These are phyloP conservation scores for Myriosclerotinia scirpicola DNA, from an alignment of 2,329 filamentous ascomycete genomes.

Conservation along the genomic window DNA sequence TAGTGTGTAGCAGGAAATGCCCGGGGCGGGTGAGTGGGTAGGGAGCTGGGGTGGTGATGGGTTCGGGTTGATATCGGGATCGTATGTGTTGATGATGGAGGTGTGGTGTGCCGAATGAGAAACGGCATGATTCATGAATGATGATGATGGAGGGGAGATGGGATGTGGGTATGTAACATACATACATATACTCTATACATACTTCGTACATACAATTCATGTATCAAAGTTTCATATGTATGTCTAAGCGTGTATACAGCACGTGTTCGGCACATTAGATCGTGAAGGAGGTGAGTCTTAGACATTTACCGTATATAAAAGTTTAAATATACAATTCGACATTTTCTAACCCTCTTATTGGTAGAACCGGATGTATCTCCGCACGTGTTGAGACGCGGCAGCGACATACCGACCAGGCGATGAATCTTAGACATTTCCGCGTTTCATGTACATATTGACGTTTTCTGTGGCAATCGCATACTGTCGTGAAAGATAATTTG, in stretches of 20 bases:
- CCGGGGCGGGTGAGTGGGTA: constrained; percentile 1
- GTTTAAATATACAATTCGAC: background rate
- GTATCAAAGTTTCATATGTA: background rate
- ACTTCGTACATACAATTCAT: background rate
- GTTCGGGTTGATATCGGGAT: background rate
- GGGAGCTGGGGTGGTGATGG: background rate
- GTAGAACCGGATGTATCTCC: background rate
- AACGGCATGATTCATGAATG: constrained; percentile 1
- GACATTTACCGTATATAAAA: background rate
- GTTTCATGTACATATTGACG: constrained; percentile 11
- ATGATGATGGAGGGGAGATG: background rate
- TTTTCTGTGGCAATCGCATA: background rate
- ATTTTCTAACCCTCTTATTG: background rate
- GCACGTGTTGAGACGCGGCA: background rate
- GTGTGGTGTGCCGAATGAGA: constrained; percentile 5
- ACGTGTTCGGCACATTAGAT: constrained; percentile 2
- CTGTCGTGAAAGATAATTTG: constrained; percentile 14
- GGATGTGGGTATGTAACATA: background rate
- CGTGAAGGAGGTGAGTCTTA: constrained; percentile 4
- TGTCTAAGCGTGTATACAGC: background rate
- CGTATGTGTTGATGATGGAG: background rate
- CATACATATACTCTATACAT: too few species aligned
- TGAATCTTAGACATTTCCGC: constrained; percentile 11
- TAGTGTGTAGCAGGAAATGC: background rate
- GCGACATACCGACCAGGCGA: background rate